Conservation (phyloP, 176 grass and related monocot species). For the Paspalum vaginatum region DNA sequence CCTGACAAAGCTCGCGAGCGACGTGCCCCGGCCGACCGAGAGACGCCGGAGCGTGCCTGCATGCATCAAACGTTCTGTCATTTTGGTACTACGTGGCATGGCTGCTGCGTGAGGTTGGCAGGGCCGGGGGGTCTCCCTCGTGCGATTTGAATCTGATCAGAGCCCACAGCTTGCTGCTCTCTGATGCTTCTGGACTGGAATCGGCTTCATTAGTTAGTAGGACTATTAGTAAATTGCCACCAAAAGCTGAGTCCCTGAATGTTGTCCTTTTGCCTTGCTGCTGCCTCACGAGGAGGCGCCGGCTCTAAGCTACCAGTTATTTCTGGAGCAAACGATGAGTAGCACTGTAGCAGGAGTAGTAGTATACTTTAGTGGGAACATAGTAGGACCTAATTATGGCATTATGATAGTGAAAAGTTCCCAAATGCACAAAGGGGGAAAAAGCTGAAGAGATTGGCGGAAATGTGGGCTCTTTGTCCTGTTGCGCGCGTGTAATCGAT, state of each 20-base stretch:
- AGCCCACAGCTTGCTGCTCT: background rate
- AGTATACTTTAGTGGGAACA: background rate
- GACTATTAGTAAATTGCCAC: background rate
- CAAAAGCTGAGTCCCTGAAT: background rate
- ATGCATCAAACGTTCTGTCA: background rate
- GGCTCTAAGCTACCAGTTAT: background rate
- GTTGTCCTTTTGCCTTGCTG: background rate
- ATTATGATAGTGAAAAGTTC: constrained; percentile 46
- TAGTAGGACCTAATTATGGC: constrained; percentile 54
- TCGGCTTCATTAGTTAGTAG: background rate
- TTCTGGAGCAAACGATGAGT: background rate
- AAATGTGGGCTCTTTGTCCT: constrained; percentile 41
- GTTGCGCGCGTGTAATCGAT: constrained; percentile 25
- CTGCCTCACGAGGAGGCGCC: background rate
- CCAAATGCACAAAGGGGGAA: background rate
- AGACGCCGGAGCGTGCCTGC: background rate
- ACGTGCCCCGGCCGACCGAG: background rate
- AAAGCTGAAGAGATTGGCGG: constrained; percentile 4
- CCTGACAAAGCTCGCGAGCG: background rate
- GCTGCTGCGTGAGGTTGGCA: no score
- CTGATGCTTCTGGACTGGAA: no score
- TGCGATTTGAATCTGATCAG: background rate
- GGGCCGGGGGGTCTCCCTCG: no score
- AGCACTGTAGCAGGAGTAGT: background rate
- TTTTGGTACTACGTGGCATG: no score